Evolutionary conservation across 345 rosid species (phyloP).

Genomic region (Leavenworthia alabamica): DNA sequence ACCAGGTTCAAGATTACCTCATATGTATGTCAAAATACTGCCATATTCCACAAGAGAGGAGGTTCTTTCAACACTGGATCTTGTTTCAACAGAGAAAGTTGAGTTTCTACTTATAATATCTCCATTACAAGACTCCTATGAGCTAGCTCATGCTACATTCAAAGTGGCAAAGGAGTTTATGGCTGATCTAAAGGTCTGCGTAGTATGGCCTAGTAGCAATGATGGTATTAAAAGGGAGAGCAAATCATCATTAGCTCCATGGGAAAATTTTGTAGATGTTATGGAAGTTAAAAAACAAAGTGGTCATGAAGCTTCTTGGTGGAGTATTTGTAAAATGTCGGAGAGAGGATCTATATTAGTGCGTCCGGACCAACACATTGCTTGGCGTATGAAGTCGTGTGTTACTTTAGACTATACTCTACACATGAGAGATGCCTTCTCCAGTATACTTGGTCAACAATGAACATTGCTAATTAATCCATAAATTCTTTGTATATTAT

Average conservation of each 20-base stretch:
- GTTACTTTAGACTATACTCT: conserved; percentile 34
- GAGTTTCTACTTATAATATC: conserved; percentile 83
- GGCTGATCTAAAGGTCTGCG: conserved; percentile 48
- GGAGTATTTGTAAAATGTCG: conserved; percentile 69
- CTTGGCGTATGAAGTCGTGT: conserved; percentile 55
- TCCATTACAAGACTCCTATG: conserved; percentile 55
- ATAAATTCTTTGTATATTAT: conserved; percentile 8
- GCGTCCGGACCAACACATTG: conserved; percentile 81
- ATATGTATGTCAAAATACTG: conserved; percentile 51
- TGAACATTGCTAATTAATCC: neutral
- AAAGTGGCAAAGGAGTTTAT: conserved; percentile 51
- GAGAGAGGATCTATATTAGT: conserved; percentile 62
- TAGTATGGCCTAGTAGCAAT: conserved; percentile 50
- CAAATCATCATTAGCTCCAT: conserved; percentile 47
- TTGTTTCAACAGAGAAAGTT: conserved; percentile 50
- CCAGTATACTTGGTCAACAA: conserved; percentile 39
- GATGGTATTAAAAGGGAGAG: conserved; percentile 31
- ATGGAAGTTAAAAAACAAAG: conserved; percentile 35
- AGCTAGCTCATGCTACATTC: conserved; percentile 50
- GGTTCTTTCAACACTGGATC: conserved; percentile 64
- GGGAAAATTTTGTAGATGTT: conserved; percentile 55
- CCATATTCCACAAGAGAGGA: conserved; percentile 44
- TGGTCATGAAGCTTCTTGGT: conserved; percentile 50
- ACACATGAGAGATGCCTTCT: conserved; percentile 55
- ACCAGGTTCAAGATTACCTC: conserved; percentile 90